phyloP scores from a whole-genome alignment of 2,329 filamentous ascomycete species.

The Fusarium subtropicale region DNA sequence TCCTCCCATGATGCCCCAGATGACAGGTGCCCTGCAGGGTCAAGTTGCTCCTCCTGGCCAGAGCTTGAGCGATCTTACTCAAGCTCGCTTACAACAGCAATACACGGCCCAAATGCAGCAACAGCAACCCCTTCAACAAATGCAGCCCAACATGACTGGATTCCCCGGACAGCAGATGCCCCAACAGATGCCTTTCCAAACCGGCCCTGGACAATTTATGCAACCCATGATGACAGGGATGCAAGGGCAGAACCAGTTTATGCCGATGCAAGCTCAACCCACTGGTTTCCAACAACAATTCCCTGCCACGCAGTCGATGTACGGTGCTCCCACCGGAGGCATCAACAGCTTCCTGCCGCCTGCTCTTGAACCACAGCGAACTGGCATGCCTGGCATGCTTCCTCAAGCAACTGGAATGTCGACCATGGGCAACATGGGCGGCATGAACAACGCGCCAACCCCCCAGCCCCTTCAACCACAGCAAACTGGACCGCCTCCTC shows the following conservation, averaged over 20 bases:
- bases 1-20: constrained; percentile 82
- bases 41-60: constrained; percentile 79
- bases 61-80: constrained; percentile 78
- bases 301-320: constrained; percentile 60
- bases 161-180: constrained; percentile 52
- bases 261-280: constrained; percentile 68
- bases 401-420: constrained; percentile 58
- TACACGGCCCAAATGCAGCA: constrained; percentile 62
- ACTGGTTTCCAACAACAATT: constrained; percentile 68
- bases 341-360: constrained; percentile 70
- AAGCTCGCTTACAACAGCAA: constrained; percentile 73
- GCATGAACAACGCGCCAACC: constrained; percentile 58
- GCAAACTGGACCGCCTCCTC: constrained; percentile 76
- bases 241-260: constrained; percentile 56
- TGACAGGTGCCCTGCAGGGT: constrained; percentile 76
- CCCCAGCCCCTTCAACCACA: constrained; percentile 61
- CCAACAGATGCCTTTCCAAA: constrained; percentile 54
- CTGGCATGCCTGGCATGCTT: constrained; percentile 62
- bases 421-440: constrained; percentile 55
- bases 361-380: constrained; percentile 70
- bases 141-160: constrained; percentile 55
- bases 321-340: constrained; percentile 57
- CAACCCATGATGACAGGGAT: constrained; percentile 64
- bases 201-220: constrained; percentile 54
- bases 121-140: constrained; percentile 53